These are phyloP conservation scores for Cryptococcus sp. DNA, from an alignment of 1,284 basidiomycete genomes.

Conservation along the genomic window DNA sequence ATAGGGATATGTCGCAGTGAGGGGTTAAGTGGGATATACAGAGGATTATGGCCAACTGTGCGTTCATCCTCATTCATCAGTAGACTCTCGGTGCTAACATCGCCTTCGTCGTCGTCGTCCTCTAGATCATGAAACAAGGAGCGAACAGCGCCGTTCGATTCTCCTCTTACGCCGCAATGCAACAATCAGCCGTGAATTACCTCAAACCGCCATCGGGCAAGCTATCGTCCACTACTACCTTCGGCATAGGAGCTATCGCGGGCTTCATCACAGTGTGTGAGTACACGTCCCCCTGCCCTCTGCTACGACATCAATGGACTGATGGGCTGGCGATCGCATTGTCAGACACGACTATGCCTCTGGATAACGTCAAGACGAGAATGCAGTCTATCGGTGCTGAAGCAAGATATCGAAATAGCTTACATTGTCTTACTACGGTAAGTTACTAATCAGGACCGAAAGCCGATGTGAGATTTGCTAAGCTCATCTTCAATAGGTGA, in stretches of 20 bases:
- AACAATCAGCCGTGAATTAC: conserved; percentile 79
- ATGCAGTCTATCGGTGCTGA: conserved; percentile 87
- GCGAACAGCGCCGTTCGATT: conserved; percentile 90
- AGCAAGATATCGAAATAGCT: conserved; percentile 78
- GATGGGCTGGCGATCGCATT: background rate
- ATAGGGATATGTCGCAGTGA: conserved; percentile 74
- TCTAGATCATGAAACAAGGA: conserved; percentile 87
- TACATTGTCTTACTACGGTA: conserved; percentile 74
- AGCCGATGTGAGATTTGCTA: too few species aligned
- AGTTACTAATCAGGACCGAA: background rate
- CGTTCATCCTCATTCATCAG: conserved; percentile 37
- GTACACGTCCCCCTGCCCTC: background rate
- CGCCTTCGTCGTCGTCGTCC: background rate
- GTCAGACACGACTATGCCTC: conserved; percentile 68
- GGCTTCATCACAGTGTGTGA: conserved; percentile 89
- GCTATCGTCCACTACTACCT: conserved; percentile 76
- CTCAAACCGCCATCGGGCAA: conserved; percentile 69
- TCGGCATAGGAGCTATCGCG: conserved; percentile 84
- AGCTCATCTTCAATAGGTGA: conserved; percentile 56
- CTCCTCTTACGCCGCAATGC: conserved; percentile 83
- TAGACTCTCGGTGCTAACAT: too few species aligned
- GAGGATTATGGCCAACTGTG: conserved; percentile 86
- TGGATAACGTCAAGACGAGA: conserved; percentile 88
- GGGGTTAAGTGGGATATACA: conserved; percentile 72
- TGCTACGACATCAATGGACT: too few species aligned